Base-by-base conservation (phyloP, 495 filamentous ascomycete genomes). In the Neurospora sublineolata region DNA sequence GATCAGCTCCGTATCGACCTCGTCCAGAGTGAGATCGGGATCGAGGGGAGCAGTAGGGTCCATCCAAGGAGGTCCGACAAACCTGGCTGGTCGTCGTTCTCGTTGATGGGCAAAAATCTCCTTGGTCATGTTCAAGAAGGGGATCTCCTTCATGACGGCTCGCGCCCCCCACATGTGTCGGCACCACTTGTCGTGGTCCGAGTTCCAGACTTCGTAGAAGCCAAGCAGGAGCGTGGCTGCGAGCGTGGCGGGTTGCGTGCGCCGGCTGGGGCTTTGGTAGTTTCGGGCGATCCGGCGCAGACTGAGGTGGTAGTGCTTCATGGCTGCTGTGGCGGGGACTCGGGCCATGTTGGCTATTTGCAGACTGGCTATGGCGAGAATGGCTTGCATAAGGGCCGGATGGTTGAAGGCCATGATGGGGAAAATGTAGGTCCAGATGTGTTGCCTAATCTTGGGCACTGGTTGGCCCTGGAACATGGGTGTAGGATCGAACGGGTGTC, bases 121-220 rank as follows among this genome's bases (percentile, higher is more conserved):
- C 69, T 88, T 88, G 4, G 91, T 90, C 79, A 93, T 89, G 3
- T 86, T 84, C 4, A 86, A 84, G 70, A 90, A 94, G 72, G 96
- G 91, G 60, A 95, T 90, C 74, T 97, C 94, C 71, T 87, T 88
- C 39, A 98, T 81, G 27, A 99, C 85, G 70, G 94, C 90, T 64
- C 90, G 89, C 14, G 94, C 91, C 11, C 95, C 95, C 42, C 90
- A 87, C 72, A 98, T 84, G 77, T 99, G 95, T 70, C 89, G 94
- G 75, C 92, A 94, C 95, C 95, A 99, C 80, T 97, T 97, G 68
- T 91, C 87, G 76, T 97, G 95, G 75, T 99, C 95, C 18, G 94
- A 95, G 60, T 91, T 91, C 87, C 94, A 94, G 27, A 97, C 92
- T 78, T 98, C 95, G 77, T 97, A 99, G 76, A 92, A 99, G 1